phyloP scores from a whole-genome alignment of 306 rosid genomes.

The Vigna nakashimae region DNA sequence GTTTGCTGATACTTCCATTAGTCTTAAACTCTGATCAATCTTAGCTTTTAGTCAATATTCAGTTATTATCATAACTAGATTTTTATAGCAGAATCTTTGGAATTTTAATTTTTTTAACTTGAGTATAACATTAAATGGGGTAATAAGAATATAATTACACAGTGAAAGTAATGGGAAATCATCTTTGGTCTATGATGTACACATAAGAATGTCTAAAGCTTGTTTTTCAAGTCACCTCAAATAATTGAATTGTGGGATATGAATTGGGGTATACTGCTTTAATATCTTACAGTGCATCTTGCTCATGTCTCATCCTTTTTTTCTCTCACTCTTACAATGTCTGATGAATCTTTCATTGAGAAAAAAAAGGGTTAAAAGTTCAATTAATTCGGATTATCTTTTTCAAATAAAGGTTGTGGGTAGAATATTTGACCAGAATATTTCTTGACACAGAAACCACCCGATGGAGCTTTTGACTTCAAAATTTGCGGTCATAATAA shows the following conservation, averaged over 20 bases:
- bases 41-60: background rate
- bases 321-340: background rate
- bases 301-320: background rate
- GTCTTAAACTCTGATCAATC: background rate
- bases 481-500: conserved; percentile 5
- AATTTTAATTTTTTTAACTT: background rate
- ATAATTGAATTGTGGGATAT: background rate
- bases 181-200: background rate
- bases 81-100: background rate
- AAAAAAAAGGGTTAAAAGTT: background rate
- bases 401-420: conserved; percentile 4
- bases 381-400: conserved; percentile 10
- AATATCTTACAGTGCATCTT: background rate
- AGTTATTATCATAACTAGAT: background rate
- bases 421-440: conserved; percentile 1
- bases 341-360: background rate
- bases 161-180: background rate
- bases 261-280: background rate
- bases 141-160: background rate
- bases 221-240: background rate
- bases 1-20: background rate
- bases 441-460: background rate
- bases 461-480: conserved; percentile 20
- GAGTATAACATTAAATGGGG: background rate
- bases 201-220: background rate